phyloP scores from a whole-genome alignment of 257 asterid species.

The Przewalskia tangutica region DNA sequence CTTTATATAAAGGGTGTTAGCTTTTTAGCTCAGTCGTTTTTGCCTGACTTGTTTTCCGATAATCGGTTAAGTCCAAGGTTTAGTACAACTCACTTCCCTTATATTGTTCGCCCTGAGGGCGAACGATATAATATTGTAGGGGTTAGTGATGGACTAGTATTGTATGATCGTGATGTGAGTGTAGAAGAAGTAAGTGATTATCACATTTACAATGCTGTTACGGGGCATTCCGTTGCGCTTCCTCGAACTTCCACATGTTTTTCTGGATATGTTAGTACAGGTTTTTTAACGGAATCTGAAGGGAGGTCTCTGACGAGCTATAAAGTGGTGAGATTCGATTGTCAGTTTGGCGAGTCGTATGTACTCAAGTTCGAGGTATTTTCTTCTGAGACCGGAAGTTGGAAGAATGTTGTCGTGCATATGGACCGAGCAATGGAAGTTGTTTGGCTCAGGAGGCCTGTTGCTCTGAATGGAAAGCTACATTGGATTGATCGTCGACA shows the following conservation, averaged over 20 bases:
- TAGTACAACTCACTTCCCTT: background rate
- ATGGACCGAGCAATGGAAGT: background rate
- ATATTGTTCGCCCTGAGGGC: background rate
- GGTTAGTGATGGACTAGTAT: background rate
- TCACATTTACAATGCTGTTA: background rate
- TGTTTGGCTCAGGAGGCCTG: background rate
- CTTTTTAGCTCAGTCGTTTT: background rate
- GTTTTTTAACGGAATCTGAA: background rate
- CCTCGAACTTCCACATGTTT: background rate
- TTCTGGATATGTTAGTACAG: background rate
- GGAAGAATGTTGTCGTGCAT: background rate
- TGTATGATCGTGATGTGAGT: background rate
- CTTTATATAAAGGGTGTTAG: background rate
- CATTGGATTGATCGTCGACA: constrained; percentile 8
- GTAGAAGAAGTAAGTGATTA: background rate
- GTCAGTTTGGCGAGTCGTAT: background rate
- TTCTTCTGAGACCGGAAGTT: background rate
- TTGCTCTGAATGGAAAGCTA: background rate
- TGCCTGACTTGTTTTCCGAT: background rate
- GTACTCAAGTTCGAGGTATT: constrained; percentile 2
- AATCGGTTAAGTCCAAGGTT: background rate
- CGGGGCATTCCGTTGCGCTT: background rate
- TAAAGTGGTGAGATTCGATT: constrained; percentile 1
- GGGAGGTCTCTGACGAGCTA: background rate
- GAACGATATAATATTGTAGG: background rate